phyloP scores from a whole-genome alignment of 345 rosid genomes.

The Raphanus sativus region DNA sequence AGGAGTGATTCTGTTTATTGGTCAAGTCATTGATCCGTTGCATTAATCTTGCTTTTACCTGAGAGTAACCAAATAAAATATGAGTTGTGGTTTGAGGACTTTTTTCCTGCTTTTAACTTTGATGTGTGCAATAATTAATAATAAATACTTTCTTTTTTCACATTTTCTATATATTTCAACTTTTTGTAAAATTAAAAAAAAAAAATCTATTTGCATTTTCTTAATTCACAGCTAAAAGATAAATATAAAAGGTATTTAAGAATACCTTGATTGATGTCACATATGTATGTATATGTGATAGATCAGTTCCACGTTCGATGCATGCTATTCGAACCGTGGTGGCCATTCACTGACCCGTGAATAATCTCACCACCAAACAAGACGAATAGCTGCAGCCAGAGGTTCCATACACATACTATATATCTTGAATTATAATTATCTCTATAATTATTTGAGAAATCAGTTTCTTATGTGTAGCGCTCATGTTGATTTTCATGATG shows the following conservation, averaged over 20 bases:
- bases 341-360: background rate
- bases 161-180: background rate
- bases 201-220: background rate
- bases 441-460: too few species aligned
- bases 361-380: background rate
- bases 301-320: background rate
- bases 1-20: conserved; percentile 59
- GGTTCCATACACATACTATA: too few species aligned
- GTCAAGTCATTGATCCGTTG: conserved; percentile 57
- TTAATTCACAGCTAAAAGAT: background rate
- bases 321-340: conserved; percentile 4
- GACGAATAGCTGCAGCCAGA: background rate
- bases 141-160: background rate
- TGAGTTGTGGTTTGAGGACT: conserved; percentile 5
- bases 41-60: background rate
- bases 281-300: background rate
- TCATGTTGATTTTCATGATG: too few species aligned
- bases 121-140: conserved; percentile 25
- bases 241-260: background rate
- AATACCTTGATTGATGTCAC: background rate
- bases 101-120: conserved; percentile 7
- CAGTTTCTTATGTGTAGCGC: too few species aligned
- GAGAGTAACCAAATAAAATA: conserved; percentile 12
- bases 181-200: background rate
- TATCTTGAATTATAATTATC: too few species aligned